phyloP scores from a whole-genome alignment of 768 basidiomycete genomes.

The Auricularia sp. region DNA sequence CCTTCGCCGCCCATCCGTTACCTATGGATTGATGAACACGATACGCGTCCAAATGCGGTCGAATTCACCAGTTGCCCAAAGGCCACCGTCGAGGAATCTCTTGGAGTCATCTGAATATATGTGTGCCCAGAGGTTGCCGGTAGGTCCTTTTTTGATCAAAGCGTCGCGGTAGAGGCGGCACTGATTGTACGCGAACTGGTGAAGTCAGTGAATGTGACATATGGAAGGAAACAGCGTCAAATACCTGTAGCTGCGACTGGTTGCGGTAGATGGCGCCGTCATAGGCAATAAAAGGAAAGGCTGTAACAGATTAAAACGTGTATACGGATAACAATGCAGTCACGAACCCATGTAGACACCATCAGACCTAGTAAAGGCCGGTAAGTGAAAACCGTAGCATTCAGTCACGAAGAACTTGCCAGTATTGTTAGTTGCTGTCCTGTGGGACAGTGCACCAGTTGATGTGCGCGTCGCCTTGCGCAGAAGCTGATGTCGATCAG shows the following conservation, averaged over 20 bases:
- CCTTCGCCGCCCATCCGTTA: constrained; percentile 32
- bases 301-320: neutral
- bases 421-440: constrained; percentile 24
- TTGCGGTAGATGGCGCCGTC: constrained; percentile 27
- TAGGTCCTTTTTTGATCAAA: constrained; percentile 20
- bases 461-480: constrained; percentile 20
- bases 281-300: constrained; percentile 32
- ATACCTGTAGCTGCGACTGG: constrained; percentile 21
- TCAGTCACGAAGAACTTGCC: constrained; percentile 12
- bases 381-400: constrained; percentile 6
- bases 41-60: neutral
- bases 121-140: constrained; percentile 29
- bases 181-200: constrained; percentile 28
- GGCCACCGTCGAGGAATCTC: constrained; percentile 14
- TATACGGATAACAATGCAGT: neutral
- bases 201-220: neutral
- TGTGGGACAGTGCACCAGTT: constrained; percentile 31
- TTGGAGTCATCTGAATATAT: constrained; percentile 19
- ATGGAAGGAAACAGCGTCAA: neutral
- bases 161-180: constrained; percentile 30
- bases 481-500: constrained; percentile 10
- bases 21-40: constrained; percentile 5
- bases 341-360: constrained; percentile 28
- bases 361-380: constrained; percentile 20
- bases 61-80: constrained; percentile 26